A percentile compares a stretch with the other conserved stretches of the same genome.
These are phyloP conservation scores for Raddia guianensis DNA, from an alignment of 176 grass and related monocot genomes.

Conservation along the genomic window DNA sequence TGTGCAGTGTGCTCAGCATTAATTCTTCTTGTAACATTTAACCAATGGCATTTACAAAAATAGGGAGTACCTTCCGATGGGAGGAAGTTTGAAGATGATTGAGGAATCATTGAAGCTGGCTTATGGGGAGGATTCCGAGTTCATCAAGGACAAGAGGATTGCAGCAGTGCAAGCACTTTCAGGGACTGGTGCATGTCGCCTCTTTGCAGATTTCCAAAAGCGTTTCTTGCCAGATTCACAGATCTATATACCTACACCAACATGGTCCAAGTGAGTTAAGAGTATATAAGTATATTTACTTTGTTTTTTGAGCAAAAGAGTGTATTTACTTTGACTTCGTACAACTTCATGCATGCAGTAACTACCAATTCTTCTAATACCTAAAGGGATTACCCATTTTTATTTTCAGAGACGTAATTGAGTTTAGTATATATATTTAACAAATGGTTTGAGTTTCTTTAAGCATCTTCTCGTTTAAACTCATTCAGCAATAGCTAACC, in stretches of 20 bases:
- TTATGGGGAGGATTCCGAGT: conserved; percentile 79
- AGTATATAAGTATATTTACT: not conserved
- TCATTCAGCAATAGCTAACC: not conserved
- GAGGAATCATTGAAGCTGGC: conserved; percentile 86
- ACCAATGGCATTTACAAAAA: not conserved
- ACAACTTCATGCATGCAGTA: not conserved
- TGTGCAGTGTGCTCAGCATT: not conserved
- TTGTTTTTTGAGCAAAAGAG: no score
- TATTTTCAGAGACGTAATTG: no score
- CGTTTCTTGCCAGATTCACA: conserved; percentile 86
- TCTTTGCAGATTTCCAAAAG: conserved; percentile 98
- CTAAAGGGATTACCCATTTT: no score
- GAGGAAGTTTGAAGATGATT: conserved; percentile 87
- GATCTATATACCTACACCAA: conserved; percentile 93
- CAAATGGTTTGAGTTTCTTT: conserved; percentile 5
- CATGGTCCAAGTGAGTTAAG: conserved; percentile 85
- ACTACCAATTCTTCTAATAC: not conserved
- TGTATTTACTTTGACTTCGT: not conserved
- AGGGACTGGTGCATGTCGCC: conserved; percentile 85
- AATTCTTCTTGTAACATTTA: not conserved
- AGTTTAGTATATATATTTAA: not conserved
- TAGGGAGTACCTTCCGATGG: conserved; percentile 97
- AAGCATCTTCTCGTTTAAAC: not conserved
- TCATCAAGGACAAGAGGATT: conserved; percentile 88
- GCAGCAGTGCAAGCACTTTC: conserved; percentile 90